Evolutionary conservation across 208 protist genomes (phyloP).

Genomic region (Crithidia expoeki): DNA sequence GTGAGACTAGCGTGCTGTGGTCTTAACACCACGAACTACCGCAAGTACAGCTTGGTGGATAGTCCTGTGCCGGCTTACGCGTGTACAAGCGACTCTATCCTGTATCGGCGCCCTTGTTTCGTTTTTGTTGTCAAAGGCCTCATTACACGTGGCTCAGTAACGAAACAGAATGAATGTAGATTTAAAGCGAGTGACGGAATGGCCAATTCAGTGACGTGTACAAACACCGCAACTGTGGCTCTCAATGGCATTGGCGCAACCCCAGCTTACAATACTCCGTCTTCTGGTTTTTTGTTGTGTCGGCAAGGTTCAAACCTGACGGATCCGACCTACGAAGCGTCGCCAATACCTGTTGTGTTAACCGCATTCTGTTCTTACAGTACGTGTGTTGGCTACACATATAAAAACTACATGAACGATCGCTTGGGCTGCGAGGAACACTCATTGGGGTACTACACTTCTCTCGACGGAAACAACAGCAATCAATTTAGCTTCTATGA

Average conservation of each 20-base stretch:
- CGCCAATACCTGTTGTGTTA: conserved; percentile 17
- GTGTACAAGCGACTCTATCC: conserved; percentile 15
- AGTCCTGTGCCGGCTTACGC: conserved; percentile 32
- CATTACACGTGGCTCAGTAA: not conserved
- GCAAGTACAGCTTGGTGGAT: conserved; percentile 27
- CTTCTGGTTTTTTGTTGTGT: conserved; percentile 11
- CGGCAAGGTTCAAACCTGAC: conserved; percentile 15
- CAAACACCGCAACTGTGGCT: not conserved
- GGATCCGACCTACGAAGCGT: not conserved
- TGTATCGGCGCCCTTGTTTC: conserved; percentile 13
- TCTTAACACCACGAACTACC: conserved; percentile 20
- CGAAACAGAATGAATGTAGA: not conserved
- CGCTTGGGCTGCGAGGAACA: conserved; percentile 4
- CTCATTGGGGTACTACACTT: conserved; percentile 28
- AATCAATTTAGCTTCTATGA: conserved; percentile 38
- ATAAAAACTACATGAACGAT: conserved; percentile 26
- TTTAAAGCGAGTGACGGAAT: not conserved
- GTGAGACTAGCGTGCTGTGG: conserved; percentile 22
- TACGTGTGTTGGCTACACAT: conserved; percentile 27
- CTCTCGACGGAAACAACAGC: conserved; percentile 30
- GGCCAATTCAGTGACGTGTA: not conserved
- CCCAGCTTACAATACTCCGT: conserved; percentile 14
- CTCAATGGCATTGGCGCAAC: not conserved
- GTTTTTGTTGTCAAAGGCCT: conserved; percentile 1
- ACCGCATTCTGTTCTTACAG: conserved; percentile 12